Evolutionary conservation across 495 filamentous ascomycete species (phyloP).

Genomic region (Aspergillus ostianus): DNA sequence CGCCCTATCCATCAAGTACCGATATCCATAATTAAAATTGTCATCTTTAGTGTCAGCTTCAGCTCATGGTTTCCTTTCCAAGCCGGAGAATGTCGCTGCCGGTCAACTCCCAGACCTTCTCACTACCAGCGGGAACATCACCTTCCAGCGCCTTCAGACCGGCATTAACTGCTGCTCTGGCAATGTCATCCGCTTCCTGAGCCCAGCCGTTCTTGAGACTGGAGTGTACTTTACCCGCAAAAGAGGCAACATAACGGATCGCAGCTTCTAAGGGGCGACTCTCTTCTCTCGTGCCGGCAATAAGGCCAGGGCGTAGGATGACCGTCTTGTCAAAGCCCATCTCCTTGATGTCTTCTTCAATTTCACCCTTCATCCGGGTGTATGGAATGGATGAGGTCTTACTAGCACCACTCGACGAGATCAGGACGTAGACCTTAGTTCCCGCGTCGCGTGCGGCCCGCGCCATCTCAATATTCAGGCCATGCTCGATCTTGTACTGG

Average conservation of each 20-base stretch:
- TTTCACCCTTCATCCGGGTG: constrained; percentile 72
- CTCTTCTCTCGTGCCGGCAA: constrained; percentile 67
- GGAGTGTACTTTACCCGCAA: constrained; percentile 52
- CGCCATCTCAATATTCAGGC: constrained; percentile 68
- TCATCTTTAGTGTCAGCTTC: background rate
- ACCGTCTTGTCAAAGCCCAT: constrained; percentile 72
- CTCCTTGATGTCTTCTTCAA: constrained; percentile 71
- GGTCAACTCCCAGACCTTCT: constrained; percentile 43
- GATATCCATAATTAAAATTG: background rate
- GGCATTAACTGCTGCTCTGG: constrained; percentile 62
- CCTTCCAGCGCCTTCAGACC: constrained; percentile 47
- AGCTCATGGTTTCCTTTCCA: constrained; percentile 20
- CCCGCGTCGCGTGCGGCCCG: constrained; percentile 63
- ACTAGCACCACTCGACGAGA: constrained; percentile 55
- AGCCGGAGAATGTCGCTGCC: constrained; percentile 39
- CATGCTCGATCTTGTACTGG: constrained; percentile 76
- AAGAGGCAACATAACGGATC: constrained; percentile 44
- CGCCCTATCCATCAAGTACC: background rate
- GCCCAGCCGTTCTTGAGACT: constrained; percentile 63
- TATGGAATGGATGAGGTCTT: constrained; percentile 54
- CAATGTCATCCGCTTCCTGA: constrained; percentile 75
- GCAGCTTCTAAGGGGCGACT: constrained; percentile 51
- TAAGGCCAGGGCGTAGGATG: constrained; percentile 71
- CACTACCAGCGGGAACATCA: constrained; percentile 41
- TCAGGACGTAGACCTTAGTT: constrained; percentile 64